Base-by-base conservation (phyloP, 768 basidiomycete species). In the Galerina marginata region DNA sequence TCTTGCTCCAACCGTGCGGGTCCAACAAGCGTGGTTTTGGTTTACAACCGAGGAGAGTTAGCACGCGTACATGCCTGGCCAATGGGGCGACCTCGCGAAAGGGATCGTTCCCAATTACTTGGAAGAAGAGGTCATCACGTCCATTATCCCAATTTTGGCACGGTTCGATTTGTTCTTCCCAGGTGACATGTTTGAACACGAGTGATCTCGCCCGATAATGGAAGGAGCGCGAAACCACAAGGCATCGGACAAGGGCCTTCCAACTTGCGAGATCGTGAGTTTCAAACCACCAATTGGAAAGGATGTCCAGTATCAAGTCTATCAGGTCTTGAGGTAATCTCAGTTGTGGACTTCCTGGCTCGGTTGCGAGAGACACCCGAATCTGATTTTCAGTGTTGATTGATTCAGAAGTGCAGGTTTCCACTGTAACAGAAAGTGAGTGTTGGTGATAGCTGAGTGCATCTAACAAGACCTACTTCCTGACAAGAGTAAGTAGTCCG, bases 91-190 rank as follows among this genome's bases (percentile, higher is more conserved):
- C 36, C 26, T 39, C 14, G 38, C 39, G 52, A 16, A 53, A 16
- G 4, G 23, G 37, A 14, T 42, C 39, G 25, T 23, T 29, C 7
- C 26, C 39, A 43, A 54, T 33, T 15, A 54, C 4, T 7, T 54
- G 40, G 42, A 54, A 54, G 53, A 54, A 54, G 25, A 54, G 53
- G 14, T 54, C 14, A n/a, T 54, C 53, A 6, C 42, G 40, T 5
- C 23, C 3, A 2, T 29, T 14, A 26, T 54, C 23, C 53, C 53
- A 54, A 2, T 43, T 43, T 33, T 54, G 40, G 36, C 53, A 54
- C 2, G 53, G 53, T 5, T 43, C 23, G 10, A 43, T 43, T 43
- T 54, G 53, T 43, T 54, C 53, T 29, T 44, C 29, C 26, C 53
- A n/a, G 15, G 39, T 43, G 23, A 54, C 29, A 4, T 40, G 44